Conservation (phyloP, 345 rosid species). For the Acer yangbiense region DNA sequence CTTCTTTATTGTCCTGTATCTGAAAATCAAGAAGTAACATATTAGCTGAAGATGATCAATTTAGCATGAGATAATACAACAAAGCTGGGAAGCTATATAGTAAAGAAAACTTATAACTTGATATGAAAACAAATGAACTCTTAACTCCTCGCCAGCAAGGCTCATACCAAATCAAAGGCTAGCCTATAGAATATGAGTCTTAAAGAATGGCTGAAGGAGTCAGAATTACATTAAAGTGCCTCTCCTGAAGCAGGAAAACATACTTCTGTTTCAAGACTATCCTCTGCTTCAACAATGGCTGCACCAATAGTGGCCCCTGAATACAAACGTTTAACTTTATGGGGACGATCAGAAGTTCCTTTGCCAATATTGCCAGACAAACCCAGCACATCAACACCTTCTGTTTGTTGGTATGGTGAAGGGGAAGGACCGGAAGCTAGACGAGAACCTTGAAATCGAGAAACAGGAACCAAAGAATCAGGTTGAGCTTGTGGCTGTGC, state of each 20-base stretch:
- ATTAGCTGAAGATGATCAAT: neutral
- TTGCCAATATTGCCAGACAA: constrained; percentile 17
- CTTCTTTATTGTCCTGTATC: constrained; percentile 64
- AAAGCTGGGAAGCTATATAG: neutral
- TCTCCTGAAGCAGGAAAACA: constrained; percentile 52
- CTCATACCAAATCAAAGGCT: constrained; percentile 48
- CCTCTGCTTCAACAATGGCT: constrained; percentile 78
- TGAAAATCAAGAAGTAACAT: constrained; percentile 29
- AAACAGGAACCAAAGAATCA: constrained; percentile 71
- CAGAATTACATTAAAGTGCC: constrained; percentile 45
- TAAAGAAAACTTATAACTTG: neutral
- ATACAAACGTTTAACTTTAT: constrained; percentile 53
- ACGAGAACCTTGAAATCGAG: constrained; percentile 76
- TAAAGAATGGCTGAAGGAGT: constrained; percentile 43
- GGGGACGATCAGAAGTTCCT: constrained; percentile 34
- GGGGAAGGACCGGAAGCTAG: constrained; percentile 88
- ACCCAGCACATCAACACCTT: constrained; percentile 14
- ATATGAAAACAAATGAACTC: constrained; percentile 16
- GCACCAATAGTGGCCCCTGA: constrained; percentile 67
- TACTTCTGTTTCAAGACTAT: constrained; percentile 77
- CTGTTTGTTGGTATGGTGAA: constrained; percentile 63
- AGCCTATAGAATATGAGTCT: constrained; percentile 40
- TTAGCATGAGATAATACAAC: neutral
- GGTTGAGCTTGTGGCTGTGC: constrained; percentile 52
- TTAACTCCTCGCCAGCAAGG: constrained; percentile 54